Percentiles rank a stretch among this genome's conserved stretches.
These are phyloP conservation scores for Elaeagnus macrophylla DNA, from an alignment of 306 rosid genomes.

Conservation along the genomic window DNA sequence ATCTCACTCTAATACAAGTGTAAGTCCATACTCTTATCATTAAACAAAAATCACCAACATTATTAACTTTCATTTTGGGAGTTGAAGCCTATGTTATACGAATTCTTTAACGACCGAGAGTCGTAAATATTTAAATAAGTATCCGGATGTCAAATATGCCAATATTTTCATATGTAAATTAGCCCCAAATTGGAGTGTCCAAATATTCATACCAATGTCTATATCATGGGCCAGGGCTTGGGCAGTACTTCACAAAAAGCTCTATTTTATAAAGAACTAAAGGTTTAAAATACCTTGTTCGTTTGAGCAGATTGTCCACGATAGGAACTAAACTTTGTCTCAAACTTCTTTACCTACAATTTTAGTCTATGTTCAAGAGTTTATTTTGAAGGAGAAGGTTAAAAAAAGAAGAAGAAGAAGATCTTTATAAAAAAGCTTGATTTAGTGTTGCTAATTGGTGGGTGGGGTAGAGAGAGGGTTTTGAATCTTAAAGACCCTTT, in stretches of 20 bases:
- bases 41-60: background rate
- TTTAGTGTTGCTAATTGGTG: conserved; percentile 11
- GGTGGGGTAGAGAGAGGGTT: conserved; percentile 17
- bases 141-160: too few relatives aligned
- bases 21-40: background rate
- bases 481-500: conserved; percentile 33
- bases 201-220: too few relatives aligned
- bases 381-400: conserved; percentile 36
- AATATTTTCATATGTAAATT: too few relatives aligned
- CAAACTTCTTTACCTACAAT: conserved; percentile 10
- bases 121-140: too few relatives aligned
- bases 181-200: too few relatives aligned
- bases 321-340: conserved; percentile 4
- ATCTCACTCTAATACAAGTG: conserved; percentile 30
- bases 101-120: too few relatives aligned
- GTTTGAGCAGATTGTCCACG: conserved; percentile 37
- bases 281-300: conserved; percentile 32
- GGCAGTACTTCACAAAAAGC: too few relatives aligned
- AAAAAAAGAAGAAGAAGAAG: conserved; percentile 7
- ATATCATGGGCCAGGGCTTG: too few relatives aligned
- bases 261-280: background rate
- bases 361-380: background rate
- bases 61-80: too few relatives aligned
- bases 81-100: too few relatives aligned
- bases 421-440: conserved; percentile 13